phyloP scores from a whole-genome alignment of 73 alveolate species.

The Blepharisma japonicum region DNA sequence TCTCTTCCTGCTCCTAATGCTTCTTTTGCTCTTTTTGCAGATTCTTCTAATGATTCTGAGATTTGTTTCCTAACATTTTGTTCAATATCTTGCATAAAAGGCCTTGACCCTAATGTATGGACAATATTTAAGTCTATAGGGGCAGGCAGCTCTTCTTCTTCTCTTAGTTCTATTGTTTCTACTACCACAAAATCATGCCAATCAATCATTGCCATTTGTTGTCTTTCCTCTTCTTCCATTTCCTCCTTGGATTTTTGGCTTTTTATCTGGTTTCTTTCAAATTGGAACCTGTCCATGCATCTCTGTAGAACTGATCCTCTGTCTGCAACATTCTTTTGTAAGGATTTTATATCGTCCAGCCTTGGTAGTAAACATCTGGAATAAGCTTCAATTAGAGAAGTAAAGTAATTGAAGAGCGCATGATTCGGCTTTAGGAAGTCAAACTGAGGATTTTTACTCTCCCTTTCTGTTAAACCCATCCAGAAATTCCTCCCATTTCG shows the following conservation, averaged over 20 bases:
- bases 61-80: not conserved
- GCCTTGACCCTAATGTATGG: slow-evolving; percentile 34
- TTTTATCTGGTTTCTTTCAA: slow-evolving; percentile 69
- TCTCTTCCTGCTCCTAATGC: slow-evolving; percentile 35
- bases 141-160: slow-evolving; percentile 60
- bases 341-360: slow-evolving; percentile 20
- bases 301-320: slow-evolving; percentile 27
- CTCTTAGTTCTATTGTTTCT: slow-evolving; percentile 89
- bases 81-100: slow-evolving; percentile 2
- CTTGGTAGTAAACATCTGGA: slow-evolving; percentile 79
- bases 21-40: slow-evolving; percentile 22
- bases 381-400: slow-evolving; percentile 87
- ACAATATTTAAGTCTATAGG: slow-evolving; percentile 36
- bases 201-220: slow-evolving; percentile 72
- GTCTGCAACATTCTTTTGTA: slow-evolving; percentile 32
- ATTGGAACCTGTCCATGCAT: slow-evolving; percentile 53
- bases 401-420: slow-evolving; percentile 90
- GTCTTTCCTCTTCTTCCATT: slow-evolving; percentile 67
- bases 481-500: slow-evolving; percentile 96
- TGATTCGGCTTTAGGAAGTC: slow-evolving; percentile 96
- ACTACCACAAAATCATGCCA: slow-evolving; percentile 96
- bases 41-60: not conserved
- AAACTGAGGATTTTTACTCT: slow-evolving; percentile 91
- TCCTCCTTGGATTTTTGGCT: slow-evolving; percentile 66
- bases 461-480: slow-evolving; percentile 86